Conservation (phyloP, 108 stramenopile species). For the Nitzschia sp. region DNA sequence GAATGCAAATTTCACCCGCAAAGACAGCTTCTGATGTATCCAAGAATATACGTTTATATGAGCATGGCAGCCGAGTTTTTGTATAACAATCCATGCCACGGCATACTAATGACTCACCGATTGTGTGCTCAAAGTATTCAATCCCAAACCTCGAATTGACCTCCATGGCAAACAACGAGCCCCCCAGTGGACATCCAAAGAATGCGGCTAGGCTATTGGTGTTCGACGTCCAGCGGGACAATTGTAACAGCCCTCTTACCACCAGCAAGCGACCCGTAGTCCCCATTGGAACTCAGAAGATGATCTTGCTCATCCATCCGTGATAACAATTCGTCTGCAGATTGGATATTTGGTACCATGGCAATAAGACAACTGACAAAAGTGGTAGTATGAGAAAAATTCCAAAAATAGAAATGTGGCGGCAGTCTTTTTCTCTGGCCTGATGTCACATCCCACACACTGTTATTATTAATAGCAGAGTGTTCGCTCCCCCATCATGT, state of each 20-base stretch:
- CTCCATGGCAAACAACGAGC: conserved; percentile 60
- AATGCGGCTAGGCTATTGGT: conserved; percentile 48
- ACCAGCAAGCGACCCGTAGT: neutral
- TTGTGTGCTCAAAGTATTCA: conserved; percentile 73
- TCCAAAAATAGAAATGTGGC: no score
- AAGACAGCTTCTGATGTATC: conserved; percentile 45
- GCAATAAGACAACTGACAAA: no score
- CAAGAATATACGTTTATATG: no score
- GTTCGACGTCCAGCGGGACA: neutral
- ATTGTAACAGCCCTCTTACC: neutral
- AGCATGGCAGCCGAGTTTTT: no score
- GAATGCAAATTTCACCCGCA: conserved; percentile 53
- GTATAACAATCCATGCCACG: no score
- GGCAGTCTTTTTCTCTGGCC: no score
- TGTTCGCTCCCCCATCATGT: no score
- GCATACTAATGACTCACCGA: conserved; percentile 12
- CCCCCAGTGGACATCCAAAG: conserved; percentile 66
- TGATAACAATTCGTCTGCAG: no score
- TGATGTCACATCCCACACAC: no score
- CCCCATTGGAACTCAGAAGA: neutral
- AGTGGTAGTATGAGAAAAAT: no score
- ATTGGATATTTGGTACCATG: neutral
- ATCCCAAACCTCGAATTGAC: conserved; percentile 63
- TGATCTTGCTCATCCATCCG: conserved; percentile 10
- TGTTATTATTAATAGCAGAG: no score